phyloP scores from a whole-genome alignment of 2,329 filamentous ascomycete genomes.

The Apiospora phragmitis region DNA sequence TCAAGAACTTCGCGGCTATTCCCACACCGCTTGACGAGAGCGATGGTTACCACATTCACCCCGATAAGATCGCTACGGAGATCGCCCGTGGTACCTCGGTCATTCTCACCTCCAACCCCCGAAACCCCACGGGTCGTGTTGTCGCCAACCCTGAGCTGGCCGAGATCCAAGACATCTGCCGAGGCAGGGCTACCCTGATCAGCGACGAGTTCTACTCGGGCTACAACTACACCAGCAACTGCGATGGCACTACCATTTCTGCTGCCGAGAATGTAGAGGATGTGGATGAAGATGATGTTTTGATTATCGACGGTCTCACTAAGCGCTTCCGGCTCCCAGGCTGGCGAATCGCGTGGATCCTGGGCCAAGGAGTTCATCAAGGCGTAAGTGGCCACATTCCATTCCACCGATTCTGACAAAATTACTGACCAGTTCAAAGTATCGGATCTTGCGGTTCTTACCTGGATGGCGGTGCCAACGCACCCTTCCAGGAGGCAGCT shows the following conservation, averaged over 20 bases:
- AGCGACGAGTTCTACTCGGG: slow-evolving; percentile 97
- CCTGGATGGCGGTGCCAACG: slow-evolving; percentile 91
- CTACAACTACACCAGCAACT: slow-evolving; percentile 93
- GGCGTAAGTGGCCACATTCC: slow-evolving; percentile 51
- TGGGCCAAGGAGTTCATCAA: slow-evolving; percentile 94
- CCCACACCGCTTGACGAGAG: slow-evolving; percentile 81
- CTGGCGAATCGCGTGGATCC: slow-evolving; percentile 95
- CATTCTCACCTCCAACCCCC: slow-evolving; percentile 91
- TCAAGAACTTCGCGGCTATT: slow-evolving; percentile 90
- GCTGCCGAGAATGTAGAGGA: slow-evolving; percentile 88
- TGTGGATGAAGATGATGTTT: slow-evolving; percentile 85
- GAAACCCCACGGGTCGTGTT: slow-evolving; percentile 90
- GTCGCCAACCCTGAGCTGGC: slow-evolving; percentile 82
- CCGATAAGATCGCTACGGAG: slow-evolving; percentile 89
- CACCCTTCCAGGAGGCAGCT: slow-evolving; percentile 93
- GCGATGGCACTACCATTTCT: slow-evolving; percentile 86
- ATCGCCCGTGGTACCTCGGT: slow-evolving; percentile 84
- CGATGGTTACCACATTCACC: slow-evolving; percentile 91
- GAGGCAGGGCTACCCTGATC: slow-evolving; percentile 86
- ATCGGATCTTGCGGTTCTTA: slow-evolving; percentile 92
- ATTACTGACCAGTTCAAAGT: slow-evolving; percentile 31
- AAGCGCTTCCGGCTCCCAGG: slow-evolving; percentile 96
- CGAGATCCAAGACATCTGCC: slow-evolving; percentile 90
- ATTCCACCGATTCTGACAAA: background rate
- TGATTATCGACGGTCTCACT: slow-evolving; percentile 93